Conservation (phyloP, 805 yeast species). For the Candida odintsovae region DNA sequence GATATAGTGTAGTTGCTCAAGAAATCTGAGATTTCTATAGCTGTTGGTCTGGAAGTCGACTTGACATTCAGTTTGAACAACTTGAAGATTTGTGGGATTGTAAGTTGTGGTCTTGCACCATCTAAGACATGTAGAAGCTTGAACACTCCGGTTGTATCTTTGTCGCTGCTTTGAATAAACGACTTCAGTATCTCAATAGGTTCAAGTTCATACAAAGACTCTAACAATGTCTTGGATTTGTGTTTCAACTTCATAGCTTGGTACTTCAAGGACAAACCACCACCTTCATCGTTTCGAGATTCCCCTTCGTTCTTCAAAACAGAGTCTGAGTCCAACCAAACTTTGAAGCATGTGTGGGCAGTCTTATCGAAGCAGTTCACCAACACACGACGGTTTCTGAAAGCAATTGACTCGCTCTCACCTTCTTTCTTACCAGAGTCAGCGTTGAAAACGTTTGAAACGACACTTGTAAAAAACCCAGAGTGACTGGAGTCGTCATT, state of each 20-base stretch:
- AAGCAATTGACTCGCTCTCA: background rate
- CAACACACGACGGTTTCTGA: constrained; percentile 13
- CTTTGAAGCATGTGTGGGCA: constrained; percentile 44
- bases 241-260: constrained; percentile 60
- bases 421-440: constrained; percentile 36
- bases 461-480: constrained; percentile 47
- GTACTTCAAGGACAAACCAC: constrained; percentile 35
- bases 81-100: constrained; percentile 62
- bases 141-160: constrained; percentile 33
- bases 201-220: constrained; percentile 58
- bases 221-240: constrained; percentile 60
- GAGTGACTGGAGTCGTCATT: constrained; percentile 38
- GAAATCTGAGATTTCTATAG: constrained; percentile 14
- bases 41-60: constrained; percentile 11
- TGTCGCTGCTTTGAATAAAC: constrained; percentile 36
- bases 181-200: constrained; percentile 69
- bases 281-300: constrained; percentile 18
- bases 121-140: constrained; percentile 74
- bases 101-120: constrained; percentile 72
- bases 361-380: constrained; percentile 55
- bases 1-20: constrained; percentile 56
- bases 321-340: constrained; percentile 70
- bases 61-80: constrained; percentile 34
- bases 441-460: constrained; percentile 73
- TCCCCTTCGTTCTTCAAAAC: constrained; percentile 14